phyloP scores from a whole-genome alignment of 352 stramenopile species.

The Pythium aphanidermatum region DNA sequence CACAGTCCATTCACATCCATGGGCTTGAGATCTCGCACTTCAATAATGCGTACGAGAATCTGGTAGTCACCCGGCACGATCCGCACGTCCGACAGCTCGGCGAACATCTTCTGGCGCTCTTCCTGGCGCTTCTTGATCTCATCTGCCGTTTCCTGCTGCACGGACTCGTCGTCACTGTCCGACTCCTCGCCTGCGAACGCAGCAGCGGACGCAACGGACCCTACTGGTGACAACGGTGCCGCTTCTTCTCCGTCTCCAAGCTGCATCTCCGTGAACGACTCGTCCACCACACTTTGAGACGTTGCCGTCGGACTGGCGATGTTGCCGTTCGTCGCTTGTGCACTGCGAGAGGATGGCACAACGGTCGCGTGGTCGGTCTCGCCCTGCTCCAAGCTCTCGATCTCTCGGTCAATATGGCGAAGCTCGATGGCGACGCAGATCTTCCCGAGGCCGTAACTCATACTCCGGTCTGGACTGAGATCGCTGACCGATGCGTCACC shows the following conservation, averaged over 20 bases:
- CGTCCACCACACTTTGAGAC: too few species aligned
- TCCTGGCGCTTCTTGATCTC: constrained; percentile 67
- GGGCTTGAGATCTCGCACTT: constrained; percentile 81
- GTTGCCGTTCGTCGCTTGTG: too few species aligned
- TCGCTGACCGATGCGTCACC: constrained; percentile 33
- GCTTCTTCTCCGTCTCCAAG: too few species aligned
- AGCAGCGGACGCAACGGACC: too few species aligned
- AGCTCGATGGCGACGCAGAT: constrained; percentile 62
- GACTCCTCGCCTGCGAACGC: too few species aligned
- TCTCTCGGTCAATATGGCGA: constrained; percentile 44
- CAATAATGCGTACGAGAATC: constrained; percentile 88
- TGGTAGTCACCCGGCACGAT: constrained; percentile 87
- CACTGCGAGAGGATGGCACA: constrained; percentile 36
- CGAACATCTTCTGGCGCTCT: constrained; percentile 68
- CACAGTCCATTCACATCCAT: constrained; percentile 87
- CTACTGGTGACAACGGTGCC: too few species aligned
- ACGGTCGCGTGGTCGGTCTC: constrained; percentile 57
- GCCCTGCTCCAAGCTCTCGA: constrained; percentile 53
- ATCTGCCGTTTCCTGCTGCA: constrained; percentile 54
- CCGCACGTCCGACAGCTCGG: constrained; percentile 69
- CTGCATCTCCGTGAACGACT: too few species aligned
- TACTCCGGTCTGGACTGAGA: constrained; percentile 21
- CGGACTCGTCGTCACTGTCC: too few species aligned
- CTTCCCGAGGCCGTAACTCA: constrained; percentile 34
- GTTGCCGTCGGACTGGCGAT: too few species aligned